Conservation (phyloP, 164 flowering plant genomes). For the Chimonanthus salicifolius region DNA sequence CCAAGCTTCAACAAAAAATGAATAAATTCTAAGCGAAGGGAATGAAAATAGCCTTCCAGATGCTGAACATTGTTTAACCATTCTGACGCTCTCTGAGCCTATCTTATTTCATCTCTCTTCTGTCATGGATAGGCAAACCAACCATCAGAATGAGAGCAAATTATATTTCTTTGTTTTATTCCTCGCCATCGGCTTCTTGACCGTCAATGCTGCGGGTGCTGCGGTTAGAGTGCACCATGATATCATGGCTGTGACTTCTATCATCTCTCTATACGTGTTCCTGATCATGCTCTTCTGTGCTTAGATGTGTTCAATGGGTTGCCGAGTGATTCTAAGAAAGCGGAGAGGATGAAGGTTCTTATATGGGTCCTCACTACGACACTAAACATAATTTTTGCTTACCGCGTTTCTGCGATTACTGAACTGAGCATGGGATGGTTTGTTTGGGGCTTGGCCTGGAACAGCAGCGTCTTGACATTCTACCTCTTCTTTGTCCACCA, state of each 20-base stretch:
- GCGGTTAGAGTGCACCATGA: not conserved
- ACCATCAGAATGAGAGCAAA: no score
- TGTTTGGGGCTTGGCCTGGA: conserved; percentile 6
- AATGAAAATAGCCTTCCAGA: no score
- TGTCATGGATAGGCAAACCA: no score
- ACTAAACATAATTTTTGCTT: not conserved
- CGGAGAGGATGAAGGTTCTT: conserved; percentile 3
- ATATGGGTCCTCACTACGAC: conserved; percentile 4
- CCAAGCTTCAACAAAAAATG: no score
- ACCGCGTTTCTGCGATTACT: not conserved
- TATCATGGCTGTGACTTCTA: not conserved
- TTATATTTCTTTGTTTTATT: no score
- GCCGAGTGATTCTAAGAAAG: conserved; percentile 1
- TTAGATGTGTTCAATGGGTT: not conserved
- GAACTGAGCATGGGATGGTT: conserved; percentile 4
- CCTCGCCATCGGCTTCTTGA: not conserved
- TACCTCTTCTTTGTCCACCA: conserved; percentile 1
- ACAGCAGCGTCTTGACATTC: not conserved
- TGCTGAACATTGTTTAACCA: no score
- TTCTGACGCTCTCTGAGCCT: no score
- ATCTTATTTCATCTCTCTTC: no score
- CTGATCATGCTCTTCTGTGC: conserved; percentile 4
- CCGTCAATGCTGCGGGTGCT: not conserved
- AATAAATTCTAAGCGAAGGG: no score
- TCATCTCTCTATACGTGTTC: conserved; percentile 3